Base-by-base conservation (phyloP, 202 grass and related monocot species). In the Zoysia matrella region DNA sequence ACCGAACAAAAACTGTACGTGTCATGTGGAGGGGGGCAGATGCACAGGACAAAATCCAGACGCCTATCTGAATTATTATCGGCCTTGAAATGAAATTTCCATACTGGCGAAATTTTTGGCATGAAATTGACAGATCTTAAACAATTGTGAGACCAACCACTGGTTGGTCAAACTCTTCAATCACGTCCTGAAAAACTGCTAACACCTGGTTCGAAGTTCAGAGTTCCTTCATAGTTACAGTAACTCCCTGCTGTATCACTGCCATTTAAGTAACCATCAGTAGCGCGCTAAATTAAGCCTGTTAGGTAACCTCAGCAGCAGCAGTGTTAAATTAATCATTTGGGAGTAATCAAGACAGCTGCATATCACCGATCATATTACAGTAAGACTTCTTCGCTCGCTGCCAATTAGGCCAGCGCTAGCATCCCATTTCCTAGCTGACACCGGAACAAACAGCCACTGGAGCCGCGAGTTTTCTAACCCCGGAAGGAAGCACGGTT, bases 141-240 rank as follows among this genome's bases (percentile, higher is more conserved):
- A 58, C 67, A 44, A 30, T 30, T 4, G 78, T 56, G 57, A 73
- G 73, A 39, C 18, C 73, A 62, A 69, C 76, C 67, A 63, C 46
- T 78, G 68, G 73, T 62, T 74, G 79, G 79, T 82, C 83, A 86
- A 69, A 56, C 73, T 45, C 61, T 74, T 46, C 72, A 78, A 69
- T 73, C 78, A 14, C 56, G 52, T 12, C 67, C 18, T 43, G 36
- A 39, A 61, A 55, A 67, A 57, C 22, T n/a, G 53, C 40, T 16
- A 62, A 51, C 46, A 6, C 0, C 22, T 30, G 22, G 22, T 61
- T 51, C 1, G 16, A 78, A 60, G 49, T 60, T 65, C 40, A 6
- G 60, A 73, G 52, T 55, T 65, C 46, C 44, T 69, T 89, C 71
- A 49, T 30, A 30, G 22, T 7, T 49, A 80, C 50, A 30, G 22